phyloP scores from a whole-genome alignment of 2,329 filamentous ascomycete species.

The Triangularia verruculosa region DNA sequence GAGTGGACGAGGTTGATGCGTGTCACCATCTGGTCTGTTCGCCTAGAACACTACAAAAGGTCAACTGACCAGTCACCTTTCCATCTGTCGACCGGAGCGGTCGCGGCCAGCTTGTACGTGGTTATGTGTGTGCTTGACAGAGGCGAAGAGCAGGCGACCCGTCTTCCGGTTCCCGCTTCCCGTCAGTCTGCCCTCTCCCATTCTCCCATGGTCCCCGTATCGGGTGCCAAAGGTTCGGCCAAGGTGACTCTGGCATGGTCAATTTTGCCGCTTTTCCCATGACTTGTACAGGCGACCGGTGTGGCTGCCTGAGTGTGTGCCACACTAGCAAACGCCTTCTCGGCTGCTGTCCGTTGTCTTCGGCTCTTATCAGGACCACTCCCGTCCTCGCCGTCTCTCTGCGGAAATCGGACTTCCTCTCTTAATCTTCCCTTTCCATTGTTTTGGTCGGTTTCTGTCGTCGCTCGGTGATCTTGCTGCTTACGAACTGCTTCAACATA shows the following conservation, averaged over 20 bases:
- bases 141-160: not conserved
- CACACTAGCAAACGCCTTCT: not conserved
- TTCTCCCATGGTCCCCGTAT: not conserved
- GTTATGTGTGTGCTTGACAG: not conserved
- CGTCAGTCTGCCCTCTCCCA: not conserved
- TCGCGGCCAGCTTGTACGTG: not conserved
- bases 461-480: not conserved
- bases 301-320: slow-evolving; percentile 13
- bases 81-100: not conserved
- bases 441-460: not conserved
- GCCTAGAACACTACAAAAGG: not conserved
- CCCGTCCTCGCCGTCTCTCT: not conserved
- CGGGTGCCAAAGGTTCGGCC: not conserved
- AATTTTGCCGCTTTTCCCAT: slow-evolving; percentile 8
- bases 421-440: not conserved
- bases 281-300: slow-evolving; percentile 13
- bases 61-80: slow-evolving; percentile 1
- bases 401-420: not conserved
- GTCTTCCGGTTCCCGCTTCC: not conserved
- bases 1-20: not conserved
- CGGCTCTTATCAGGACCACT: not conserved
- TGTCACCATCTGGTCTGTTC: slow-evolving; percentile 1
- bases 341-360: not conserved
- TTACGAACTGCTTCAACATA: not conserved
- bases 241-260: slow-evolving; percentile 1